Conservation (phyloP, 805 yeast species). For the Metschnikowia gelsemii region DNA sequence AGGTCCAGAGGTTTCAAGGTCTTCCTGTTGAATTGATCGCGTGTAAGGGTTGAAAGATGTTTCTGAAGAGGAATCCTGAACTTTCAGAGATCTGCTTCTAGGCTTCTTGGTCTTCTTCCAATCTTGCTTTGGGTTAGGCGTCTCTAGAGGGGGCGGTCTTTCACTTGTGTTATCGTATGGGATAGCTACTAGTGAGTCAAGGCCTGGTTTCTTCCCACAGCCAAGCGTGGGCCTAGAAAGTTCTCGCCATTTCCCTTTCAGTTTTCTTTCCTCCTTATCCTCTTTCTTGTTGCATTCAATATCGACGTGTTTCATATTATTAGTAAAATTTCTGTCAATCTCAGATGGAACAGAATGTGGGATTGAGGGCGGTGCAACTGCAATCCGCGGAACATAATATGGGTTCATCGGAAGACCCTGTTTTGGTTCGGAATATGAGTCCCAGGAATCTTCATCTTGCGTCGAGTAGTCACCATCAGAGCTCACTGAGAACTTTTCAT, state of each 20-base stretch:
- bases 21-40: slow-evolving; percentile 6
- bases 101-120: background rate
- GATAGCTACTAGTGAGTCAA: slow-evolving; percentile 13
- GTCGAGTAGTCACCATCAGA: background rate
- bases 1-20: slow-evolving; percentile 11
- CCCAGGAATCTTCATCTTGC: background rate
- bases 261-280: background rate
- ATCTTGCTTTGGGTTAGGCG: background rate
- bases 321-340: background rate
- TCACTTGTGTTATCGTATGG: slow-evolving; percentile 13
- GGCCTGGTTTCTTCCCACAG: background rate
- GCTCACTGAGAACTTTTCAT: slow-evolving; percentile 3
- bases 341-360: background rate
- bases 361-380: background rate
- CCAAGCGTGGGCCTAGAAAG: background rate
- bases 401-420: slow-evolving; percentile 7
- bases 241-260: background rate
- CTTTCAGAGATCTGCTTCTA: background rate
- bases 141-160: background rate
- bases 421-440: slow-evolving; percentile 1
- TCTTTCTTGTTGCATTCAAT: background rate
- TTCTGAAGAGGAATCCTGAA: background rate
- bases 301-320: background rate
- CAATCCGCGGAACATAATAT: slow-evolving; percentile 9
- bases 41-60: slow-evolving; percentile 15